Evolutionary conservation across 148 eudicot genomes (phyloP), one percentile per base, ranked within the genome.

Genomic region (Fagopyrum esculentum): DNA sequence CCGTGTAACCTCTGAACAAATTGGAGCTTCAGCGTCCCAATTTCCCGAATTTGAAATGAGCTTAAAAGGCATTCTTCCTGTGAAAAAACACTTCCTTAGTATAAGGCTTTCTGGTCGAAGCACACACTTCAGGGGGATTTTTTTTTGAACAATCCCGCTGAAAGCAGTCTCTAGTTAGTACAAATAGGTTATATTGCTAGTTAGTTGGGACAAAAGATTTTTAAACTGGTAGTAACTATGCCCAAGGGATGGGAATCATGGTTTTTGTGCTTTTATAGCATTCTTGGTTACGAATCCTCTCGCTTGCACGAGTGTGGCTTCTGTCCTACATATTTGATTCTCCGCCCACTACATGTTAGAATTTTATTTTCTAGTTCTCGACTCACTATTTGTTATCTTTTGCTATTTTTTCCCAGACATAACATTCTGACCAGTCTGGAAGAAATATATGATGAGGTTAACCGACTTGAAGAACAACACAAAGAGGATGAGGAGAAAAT

Each of bases 401-500:
- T 40, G 3, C 47, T 46, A 40, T 7, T 35, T 8, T 66, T 71
- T 46, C 40, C 11, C 35, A 71, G 74, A 26, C 30, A 71, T 4
- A 71, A 26, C n/a, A 49, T 71, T 9, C 46, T 71, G 55, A 47
- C 3, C 40, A 49, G 8, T 71, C 8, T 71, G 74, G 55, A 17
- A 45, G 35, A 71, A 46, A 49, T 47, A 6, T 71, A 71, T 19
- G 12, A 49, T 0, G 43, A 71, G 35, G 35, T 71, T 29, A 10
- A 11, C n/a, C 17, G 6, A 19, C 74, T 87, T 74, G 97, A 89
- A 78, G 93, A 90, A 75, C 82, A 86, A 74, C 81, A 84, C n/a
- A 80, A 54, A 75, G 85, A 83, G 77, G 64, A 78, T 56, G 93
- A 94, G 80, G 44, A 73, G 29, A 85, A 75, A 84, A 82, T 81